Percentiles rank a stretch among this genome's conserved stretches.
These are phyloP conservation scores for Curvularia verruculosa DNA, from an alignment of 2,329 filamentous ascomycete species.

Conservation along the genomic window DNA sequence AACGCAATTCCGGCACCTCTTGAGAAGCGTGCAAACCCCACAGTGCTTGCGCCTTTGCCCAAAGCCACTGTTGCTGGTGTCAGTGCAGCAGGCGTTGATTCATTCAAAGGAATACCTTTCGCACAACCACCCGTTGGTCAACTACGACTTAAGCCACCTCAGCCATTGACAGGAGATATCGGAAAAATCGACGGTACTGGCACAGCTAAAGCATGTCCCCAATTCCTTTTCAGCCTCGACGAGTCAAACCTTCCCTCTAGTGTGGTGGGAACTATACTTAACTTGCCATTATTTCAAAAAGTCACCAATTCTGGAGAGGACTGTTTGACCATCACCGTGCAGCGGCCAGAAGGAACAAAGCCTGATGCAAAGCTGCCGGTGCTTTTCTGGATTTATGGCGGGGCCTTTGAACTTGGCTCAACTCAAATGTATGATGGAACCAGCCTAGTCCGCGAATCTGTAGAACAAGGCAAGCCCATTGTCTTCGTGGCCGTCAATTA, in stretches of 20 bases:
- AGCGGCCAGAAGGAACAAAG: conserved; percentile 49
- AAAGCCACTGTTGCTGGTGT: conserved; percentile 62
- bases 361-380: conserved; percentile 52
- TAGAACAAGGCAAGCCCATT: conserved; percentile 65
- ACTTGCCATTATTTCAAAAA: conserved; percentile 50
- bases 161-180: conserved; percentile 61
- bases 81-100: conserved; percentile 61
- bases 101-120: conserved; percentile 77
- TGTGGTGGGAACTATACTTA: conserved; percentile 47
- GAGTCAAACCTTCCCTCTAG: conserved; percentile 41
- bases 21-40: conserved; percentile 57
- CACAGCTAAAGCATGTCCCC: conserved; percentile 69
- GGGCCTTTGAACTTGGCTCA: conserved; percentile 48
- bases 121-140: conserved; percentile 70
- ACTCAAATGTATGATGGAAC: conserved; percentile 51
- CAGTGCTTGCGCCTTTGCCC: conserved; percentile 59
- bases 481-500: conserved; percentile 82
- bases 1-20: conserved; percentile 46
- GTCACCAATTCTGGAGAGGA: conserved; percentile 50
- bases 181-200: conserved; percentile 68
- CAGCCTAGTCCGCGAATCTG: conserved; percentile 50
- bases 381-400: conserved; percentile 58
- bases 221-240: conserved; percentile 67
- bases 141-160: conserved; percentile 72
- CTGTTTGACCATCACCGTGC: conserved; percentile 53